Base-by-base conservation (phyloP, 169 alveolate species). In the Eimeria maxima region DNA sequence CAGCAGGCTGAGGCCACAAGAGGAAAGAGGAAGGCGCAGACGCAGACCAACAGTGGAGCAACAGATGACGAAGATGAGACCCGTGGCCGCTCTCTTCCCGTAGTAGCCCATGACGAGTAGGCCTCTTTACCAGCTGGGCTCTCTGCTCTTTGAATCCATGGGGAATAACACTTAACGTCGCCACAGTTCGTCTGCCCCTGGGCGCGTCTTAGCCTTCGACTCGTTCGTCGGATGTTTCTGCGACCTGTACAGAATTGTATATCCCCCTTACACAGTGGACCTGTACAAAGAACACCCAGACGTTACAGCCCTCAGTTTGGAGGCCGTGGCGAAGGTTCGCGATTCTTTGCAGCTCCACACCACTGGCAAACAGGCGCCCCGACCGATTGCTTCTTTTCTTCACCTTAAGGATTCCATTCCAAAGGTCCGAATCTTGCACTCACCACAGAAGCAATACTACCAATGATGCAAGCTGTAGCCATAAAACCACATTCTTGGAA, bases 291-390 rank as follows among this genome's bases (percentile, higher is more conserved):
- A 92, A 44, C 84, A 67, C 33, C 60, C 91, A 8, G 93, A 92
- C 69, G 76, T 92, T 27, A 14, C 86, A 4, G 45, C 84, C 53
- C 96, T 92, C 44, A 73, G 67, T 10, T 90, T 76, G 45, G 96
- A 76, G 86, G 96, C 96, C n/a, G 96, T 80, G 22, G 96, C 86
- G 27, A 76, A 76, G 96, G 84, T 92, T 44, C 91, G 92, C 63
- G 87, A 63, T 45, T 92, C 96, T 42, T 47, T 92, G 60, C 96
- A 92, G 92, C 89, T 92, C 10, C 92, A 83, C 73, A 92, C 90
- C 44, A 78, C 92, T 6, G 96, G 96, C 67, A 78, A 73, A 38
- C 89, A 92, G 44, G 96, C 84, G 29, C 96, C 96, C 29, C 96
- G 96, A 20, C 96, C 96, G 18, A 80, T 92, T 33, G 96, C 96